Evolutionary conservation across 192 early-diverging fungal genomes (phyloP).

Genomic region (Polychytrium aggregatum): DNA sequence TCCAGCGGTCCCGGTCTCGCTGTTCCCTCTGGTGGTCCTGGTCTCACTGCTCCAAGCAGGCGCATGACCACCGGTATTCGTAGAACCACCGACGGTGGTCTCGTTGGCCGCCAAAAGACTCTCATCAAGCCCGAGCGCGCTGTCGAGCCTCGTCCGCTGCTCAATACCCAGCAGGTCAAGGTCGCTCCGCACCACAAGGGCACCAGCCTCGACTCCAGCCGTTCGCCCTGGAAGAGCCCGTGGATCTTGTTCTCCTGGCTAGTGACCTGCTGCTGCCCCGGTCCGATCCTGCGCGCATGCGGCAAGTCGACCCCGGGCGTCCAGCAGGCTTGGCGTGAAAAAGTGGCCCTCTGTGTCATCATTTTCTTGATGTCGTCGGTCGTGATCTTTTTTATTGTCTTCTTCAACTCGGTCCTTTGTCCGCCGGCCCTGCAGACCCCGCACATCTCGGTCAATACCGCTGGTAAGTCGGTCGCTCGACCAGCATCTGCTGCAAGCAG

Average conservation of each 20-base stretch:
- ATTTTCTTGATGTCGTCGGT: conserved; percentile 10
- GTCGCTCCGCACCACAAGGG: too few species aligned
- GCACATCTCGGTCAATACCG: not conserved
- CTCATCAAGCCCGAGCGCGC: too few species aligned
- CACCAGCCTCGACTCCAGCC: too few species aligned
- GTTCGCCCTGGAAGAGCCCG: conserved; percentile 5
- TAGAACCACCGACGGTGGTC: too few species aligned
- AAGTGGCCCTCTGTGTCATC: conserved; percentile 30
- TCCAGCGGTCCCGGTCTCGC: too few species aligned
- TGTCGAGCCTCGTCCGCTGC: too few species aligned
- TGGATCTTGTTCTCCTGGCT: conserved; percentile 23
- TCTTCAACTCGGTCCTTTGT: conserved; percentile 19
- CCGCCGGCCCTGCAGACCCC: not conserved
- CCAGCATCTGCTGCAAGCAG: not conserved
- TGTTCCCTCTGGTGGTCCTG: too few species aligned
- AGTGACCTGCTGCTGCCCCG: conserved; percentile 29
- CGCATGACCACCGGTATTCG: too few species aligned
- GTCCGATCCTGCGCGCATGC: conserved; percentile 6
- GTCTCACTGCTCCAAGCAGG: too few species aligned
- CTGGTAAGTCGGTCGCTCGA: not conserved
- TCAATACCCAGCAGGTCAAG: too few species aligned
- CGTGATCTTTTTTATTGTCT: conserved; percentile 24
- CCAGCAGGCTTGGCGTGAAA: conserved; percentile 46
- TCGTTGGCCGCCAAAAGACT: too few species aligned
- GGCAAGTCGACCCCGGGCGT: conserved; percentile 17